A percentile compares a stretch with the other conserved stretches of the same genome.
phyloP scores from a whole-genome alignment of 2,329 filamentous ascomycete genomes.

The Epichloe gansuensis region DNA sequence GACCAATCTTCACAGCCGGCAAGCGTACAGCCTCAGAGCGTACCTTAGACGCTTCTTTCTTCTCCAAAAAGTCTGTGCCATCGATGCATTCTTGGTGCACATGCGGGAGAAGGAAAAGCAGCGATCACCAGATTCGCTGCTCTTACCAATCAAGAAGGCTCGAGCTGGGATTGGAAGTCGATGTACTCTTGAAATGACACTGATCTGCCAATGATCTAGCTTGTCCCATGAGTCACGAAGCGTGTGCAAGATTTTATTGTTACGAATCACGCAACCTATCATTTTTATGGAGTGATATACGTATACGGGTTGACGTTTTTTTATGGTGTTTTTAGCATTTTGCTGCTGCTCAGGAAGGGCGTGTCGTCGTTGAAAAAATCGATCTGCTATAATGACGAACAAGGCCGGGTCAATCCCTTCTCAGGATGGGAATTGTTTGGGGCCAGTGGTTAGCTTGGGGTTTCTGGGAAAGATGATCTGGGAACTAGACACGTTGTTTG shows the following conservation, averaged over 20 bases:
- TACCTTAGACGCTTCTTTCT: slow-evolving; percentile 1
- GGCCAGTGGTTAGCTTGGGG: not conserved
- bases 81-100: not conserved
- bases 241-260: not conserved
- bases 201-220: not conserved
- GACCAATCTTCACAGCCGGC: slow-evolving; percentile 30
- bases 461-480: not conserved
- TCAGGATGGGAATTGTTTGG: not conserved
- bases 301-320: not conserved
- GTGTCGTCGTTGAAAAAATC: not conserved
- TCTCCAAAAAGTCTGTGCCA: not conserved
- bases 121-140: not conserved
- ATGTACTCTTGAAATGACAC: not conserved
- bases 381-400: slow-evolving; percentile 2
- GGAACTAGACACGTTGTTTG: slow-evolving; percentile 1
- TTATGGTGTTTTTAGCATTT: not conserved
- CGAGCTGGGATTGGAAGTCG: not conserved
- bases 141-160: not conserved
- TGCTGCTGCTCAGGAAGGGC: not conserved
- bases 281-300: not conserved
- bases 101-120: not conserved
- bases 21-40: slow-evolving; percentile 42
- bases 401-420: not conserved
- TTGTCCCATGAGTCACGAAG: not conserved
- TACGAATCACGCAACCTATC: not conserved